These are phyloP conservation scores for Pseudofabraea citricarpa DNA, from an alignment of 2,329 filamentous ascomycete genomes.

Conservation along the genomic window DNA sequence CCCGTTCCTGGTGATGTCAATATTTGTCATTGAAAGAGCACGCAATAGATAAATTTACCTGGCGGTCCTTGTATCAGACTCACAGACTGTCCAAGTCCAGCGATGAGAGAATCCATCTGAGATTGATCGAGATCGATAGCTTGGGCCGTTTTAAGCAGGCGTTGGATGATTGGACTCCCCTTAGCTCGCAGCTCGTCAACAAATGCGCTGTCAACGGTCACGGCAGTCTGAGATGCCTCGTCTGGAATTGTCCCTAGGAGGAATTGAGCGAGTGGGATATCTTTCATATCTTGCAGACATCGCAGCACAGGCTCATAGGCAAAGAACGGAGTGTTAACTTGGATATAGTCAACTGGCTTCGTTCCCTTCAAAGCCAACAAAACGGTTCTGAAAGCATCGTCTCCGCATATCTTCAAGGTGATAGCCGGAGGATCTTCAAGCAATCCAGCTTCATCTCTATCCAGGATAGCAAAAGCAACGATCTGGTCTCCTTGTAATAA, in stretches of 20 bases:
- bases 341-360: slow-evolving; percentile 2
- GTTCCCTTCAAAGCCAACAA: slow-evolving; percentile 2
- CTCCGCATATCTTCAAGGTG: slow-evolving; percentile 3
- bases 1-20: slow-evolving; percentile 47
- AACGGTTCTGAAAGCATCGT: slow-evolving; percentile 3
- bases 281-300: slow-evolving; percentile 47
- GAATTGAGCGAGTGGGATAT: slow-evolving; percentile 46
- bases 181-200: neutral
- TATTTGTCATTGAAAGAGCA: slow-evolving; percentile 4
- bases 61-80: slow-evolving; percentile 67
- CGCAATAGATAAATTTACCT: slow-evolving; percentile 24
- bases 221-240: neutral
- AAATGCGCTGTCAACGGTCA: neutral
- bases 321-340: slow-evolving; percentile 46
- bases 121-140: slow-evolving; percentile 39
- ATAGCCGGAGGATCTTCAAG: slow-evolving; percentile 3
- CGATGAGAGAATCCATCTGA: slow-evolving; percentile 49
- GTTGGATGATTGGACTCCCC: neutral
- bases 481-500: slow-evolving; percentile 4
- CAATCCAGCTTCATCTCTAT: neutral
- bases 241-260: slow-evolving; percentile 16
- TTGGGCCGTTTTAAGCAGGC: slow-evolving; percentile 19
- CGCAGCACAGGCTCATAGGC: slow-evolving; percentile 62
- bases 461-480: slow-evolving; percentile 2
- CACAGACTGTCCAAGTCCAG: slow-evolving; percentile 45